These are phyloP conservation scores for Pleurostoma richardsiae DNA, from an alignment of 2,329 filamentous ascomycete species.

Conservation along the genomic window DNA sequence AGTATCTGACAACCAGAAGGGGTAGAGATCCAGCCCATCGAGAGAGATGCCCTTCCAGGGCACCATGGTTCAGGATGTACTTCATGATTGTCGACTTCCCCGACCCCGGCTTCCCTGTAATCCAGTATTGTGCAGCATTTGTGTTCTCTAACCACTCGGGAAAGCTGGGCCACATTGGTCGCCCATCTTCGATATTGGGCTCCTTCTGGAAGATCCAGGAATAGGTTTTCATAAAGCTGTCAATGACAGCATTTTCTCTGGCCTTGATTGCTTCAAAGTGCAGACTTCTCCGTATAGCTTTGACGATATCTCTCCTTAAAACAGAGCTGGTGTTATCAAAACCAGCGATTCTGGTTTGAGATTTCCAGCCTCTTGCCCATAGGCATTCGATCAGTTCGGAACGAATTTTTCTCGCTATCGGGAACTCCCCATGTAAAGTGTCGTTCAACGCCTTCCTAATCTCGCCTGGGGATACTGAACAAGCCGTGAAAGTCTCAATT, in stretches of 20 bases:
- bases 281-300: too few relatives aligned
- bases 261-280: too few relatives aligned
- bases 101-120: constrained; percentile 7
- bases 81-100: constrained; percentile 9
- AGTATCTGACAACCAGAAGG: constrained; percentile 5
- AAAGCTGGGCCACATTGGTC: constrained; percentile 2
- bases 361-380: too few relatives aligned
- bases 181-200: not conserved
- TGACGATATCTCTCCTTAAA: too few relatives aligned
- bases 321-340: too few relatives aligned
- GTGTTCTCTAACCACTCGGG: constrained; percentile 1
- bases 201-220: constrained; percentile 2
- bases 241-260: not conserved
- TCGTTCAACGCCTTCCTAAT: too few relatives aligned
- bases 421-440: too few relatives aligned
- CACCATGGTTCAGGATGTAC: constrained; percentile 2
- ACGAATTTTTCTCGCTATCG: too few relatives aligned
- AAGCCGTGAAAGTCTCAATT: too few relatives aligned
- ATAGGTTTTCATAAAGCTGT: constrained; percentile 1
- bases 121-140: constrained; percentile 6
- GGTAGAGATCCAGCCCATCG: constrained; percentile 4
- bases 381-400: too few relatives aligned
- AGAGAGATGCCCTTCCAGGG: not conserved
- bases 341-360: too few relatives aligned
- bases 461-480: too few relatives aligned